Base-by-base conservation (phyloP, 495 filamentous ascomycete genomes). In the Penicillium lagena region DNA sequence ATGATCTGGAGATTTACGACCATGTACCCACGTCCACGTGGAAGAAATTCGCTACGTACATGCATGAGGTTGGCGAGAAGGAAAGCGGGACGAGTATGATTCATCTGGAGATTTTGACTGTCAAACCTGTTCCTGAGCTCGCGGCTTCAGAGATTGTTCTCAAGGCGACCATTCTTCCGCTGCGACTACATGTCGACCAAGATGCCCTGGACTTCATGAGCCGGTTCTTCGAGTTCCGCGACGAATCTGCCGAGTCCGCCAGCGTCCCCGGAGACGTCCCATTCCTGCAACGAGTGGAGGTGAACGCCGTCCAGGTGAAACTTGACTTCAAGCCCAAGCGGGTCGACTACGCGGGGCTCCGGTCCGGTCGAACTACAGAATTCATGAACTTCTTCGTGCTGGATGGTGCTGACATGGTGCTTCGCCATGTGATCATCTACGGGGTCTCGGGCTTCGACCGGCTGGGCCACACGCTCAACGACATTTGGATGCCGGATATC, bases 371-470 rank as follows among this genome's bases (percentile, higher is more conserved):
- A 46, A 99, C 94, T 2, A 95, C 87, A 1, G 94, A 99, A 62
- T 93, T 99, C 59, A 97, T 97, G 94, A 97, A 99, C 66, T 95
- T 99, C 62, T 77, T 96, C 51, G 87, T 93, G 35, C 79, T 99
- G 10, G 91, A 99, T 46, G 81, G 86, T 42, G 79, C 90, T 2
- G 82, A 93, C 46, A 85, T 99, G 78, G 79, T 87, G 1, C 75
- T 99, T 36, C 78, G 85, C 10, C 94, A 89, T 58, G 83, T 85
- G 31, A 96, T 97, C 46, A 79, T 96, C 17, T 96, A 96, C 55
- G 94, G 94, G 35, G 79, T 95, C 7, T 82, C 82, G 6, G 90
- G 93, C 0, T 94, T 97, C 51, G 87, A 95, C 51, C 84, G 83
- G 43, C 76, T 99, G 17, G 87, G 89, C 29, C 78, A 87, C 54